These are phyloP conservation scores for Magnolia officinalis DNA, from an alignment of 164 flowering plant species.

Conservation along the genomic window DNA sequence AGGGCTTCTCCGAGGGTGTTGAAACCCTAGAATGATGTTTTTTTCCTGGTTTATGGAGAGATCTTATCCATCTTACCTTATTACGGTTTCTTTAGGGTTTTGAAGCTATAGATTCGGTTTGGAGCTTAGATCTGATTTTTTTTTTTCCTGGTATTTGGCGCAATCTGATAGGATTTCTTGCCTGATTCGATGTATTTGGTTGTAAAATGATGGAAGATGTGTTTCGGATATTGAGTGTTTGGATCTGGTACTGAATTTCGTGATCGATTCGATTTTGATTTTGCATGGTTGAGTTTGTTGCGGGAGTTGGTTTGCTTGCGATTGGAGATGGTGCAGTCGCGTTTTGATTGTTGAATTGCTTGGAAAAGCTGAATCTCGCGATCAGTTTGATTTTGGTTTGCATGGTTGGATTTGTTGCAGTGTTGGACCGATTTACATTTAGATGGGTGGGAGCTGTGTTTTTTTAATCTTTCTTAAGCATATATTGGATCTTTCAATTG, in stretches of 20 bases:
- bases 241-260: not conserved
- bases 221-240: not conserved
- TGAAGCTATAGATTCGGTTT: too few species aligned
- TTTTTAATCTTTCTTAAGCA: too few species aligned
- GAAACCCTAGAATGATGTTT: not conserved
- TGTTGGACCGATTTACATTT: too few species aligned
- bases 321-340: too few species aligned
- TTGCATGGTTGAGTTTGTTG: not conserved
- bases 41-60: not conserved
- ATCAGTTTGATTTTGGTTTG: too few species aligned
- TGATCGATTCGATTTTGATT: not conserved
- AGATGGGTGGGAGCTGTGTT: too few species aligned
- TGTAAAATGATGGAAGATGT: not conserved
- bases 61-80: not conserved
- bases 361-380: too few species aligned
- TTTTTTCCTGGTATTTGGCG: not conserved
- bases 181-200: not conserved
- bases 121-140: not conserved
- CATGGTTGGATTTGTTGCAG: too few species aligned
- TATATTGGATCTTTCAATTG: too few species aligned
- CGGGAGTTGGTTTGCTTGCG: too few species aligned
- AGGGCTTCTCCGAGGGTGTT: not conserved
- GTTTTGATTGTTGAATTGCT: too few species aligned
- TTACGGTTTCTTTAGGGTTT: not conserved
- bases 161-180: not conserved